These are phyloP conservation scores for Pichia sp. DNA, from an alignment of 1,139 yeast species.

Conservation along the genomic window DNA sequence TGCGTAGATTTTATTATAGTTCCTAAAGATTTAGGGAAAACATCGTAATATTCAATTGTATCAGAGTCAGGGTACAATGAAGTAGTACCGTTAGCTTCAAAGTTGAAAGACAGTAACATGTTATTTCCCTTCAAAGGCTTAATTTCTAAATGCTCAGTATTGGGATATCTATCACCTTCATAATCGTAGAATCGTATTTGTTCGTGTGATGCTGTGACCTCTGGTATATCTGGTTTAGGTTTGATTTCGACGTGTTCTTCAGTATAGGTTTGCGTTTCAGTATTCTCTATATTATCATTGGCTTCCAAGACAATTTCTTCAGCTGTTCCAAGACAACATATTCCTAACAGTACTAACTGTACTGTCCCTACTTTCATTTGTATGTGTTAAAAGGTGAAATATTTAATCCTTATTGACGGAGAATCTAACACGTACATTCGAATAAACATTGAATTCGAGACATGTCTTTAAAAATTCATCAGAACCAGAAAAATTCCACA, in stretches of 20 bases:
- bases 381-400: not conserved
- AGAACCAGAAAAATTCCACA: too few species aligned
- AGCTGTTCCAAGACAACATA: not conserved
- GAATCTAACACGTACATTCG: not conserved
- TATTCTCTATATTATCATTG: not conserved
- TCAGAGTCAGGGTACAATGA: slow-evolving; percentile 27
- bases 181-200: slow-evolving; percentile 6
- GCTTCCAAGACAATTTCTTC: not conserved
- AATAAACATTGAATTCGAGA: too few species aligned
- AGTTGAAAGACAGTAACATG: slow-evolving; percentile 60
- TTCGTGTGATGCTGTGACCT: not conserved
- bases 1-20: slow-evolving; percentile 64
- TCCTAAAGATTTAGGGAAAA: slow-evolving; percentile 76
- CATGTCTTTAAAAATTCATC: too few species aligned
- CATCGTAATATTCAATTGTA: slow-evolving; percentile 49
- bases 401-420: too few species aligned
- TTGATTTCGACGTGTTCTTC: not conserved
- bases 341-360: not conserved
- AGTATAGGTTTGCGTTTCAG: not conserved
- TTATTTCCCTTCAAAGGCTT: slow-evolving; percentile 68
- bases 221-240: not conserved
- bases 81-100: slow-evolving; percentile 51
- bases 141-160: slow-evolving; percentile 52
- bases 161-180: slow-evolving; percentile 32
- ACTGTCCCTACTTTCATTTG: not conserved